Evolutionary conservation across 805 yeast species (phyloP), one percentile per base, ranked within the genome.

Genomic region (Wickerhamiella australiensis): DNA sequence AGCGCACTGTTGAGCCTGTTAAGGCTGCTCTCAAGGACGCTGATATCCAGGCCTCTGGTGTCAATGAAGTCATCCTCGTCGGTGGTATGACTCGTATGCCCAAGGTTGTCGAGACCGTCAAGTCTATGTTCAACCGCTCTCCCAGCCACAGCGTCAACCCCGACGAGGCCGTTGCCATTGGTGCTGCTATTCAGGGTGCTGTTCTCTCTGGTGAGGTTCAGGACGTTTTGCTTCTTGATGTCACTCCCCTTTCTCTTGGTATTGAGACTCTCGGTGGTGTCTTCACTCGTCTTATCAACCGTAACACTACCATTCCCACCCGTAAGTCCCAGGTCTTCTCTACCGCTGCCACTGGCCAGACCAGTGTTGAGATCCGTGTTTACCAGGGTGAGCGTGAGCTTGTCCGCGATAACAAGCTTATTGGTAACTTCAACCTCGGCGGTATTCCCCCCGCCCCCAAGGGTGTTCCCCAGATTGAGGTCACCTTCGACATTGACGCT

Each of bases 321-420:
- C 85, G 86, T 79, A 87, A 87, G 75, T 84, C 95, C 45, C 96
- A 87, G 75, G 80, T 87, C 63, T 87, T 88, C 82, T 85, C 95
- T 50, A 86, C 96, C 62, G 95, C 95, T 56, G 87, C 94, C 57
- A 83, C 90, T 61, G 95, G 95, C 68, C 96, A 86, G 77, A 86
- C 95, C 57, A 83, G 94, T 61, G 95, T 86, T 61, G 95, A 86
- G 76, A 87, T 87, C 73, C 82, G 96, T 75, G 96, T 87, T 54
- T 88, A 85, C 95, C 96, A 87, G 76, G 96, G 96, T 77, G 96
- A 87, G 78, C 85, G 96, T 78, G 96, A 87, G 75, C 80, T 88
- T 66, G 94, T 90, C 64, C 83, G 94, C 75, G 96, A 87, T 77
- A 87, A 87, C 85, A 87, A 88, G 76, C 78, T 88, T 68, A 85